These are phyloP conservation scores for Sisymbrium irio DNA, from an alignment of 345 rosid species.

Conservation along the genomic window DNA sequence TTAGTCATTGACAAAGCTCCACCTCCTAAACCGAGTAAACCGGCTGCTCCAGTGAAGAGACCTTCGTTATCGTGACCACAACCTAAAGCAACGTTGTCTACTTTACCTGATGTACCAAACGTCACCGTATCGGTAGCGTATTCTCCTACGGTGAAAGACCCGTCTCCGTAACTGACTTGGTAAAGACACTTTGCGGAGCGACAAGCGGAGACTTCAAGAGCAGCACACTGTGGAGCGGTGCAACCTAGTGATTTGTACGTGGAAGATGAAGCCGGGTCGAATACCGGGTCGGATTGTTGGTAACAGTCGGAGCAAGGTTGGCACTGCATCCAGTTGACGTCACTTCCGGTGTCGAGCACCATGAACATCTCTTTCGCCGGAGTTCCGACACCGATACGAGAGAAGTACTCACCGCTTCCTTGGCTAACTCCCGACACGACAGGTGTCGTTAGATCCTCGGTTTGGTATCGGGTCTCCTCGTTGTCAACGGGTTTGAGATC, in stretches of 20 bases:
- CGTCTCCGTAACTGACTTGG: constrained; percentile 90
- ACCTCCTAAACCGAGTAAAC: constrained; percentile 89
- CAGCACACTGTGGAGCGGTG: constrained; percentile 48
- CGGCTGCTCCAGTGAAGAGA: constrained; percentile 75
- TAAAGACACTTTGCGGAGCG: constrained; percentile 54
- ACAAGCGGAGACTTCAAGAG: constrained; percentile 58
- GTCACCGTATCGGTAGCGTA: constrained; percentile 72
- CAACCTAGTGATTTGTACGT: constrained; percentile 56
- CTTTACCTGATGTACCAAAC: constrained; percentile 51
- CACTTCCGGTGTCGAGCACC: constrained; percentile 88
- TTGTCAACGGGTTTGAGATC: constrained; percentile 50
- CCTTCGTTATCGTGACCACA: constrained; percentile 94
- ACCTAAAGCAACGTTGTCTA: constrained; percentile 55
- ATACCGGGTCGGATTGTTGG: constrained; percentile 80
- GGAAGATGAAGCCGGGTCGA: constrained; percentile 64
- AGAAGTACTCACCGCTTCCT: constrained; percentile 96
- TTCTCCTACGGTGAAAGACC: constrained; percentile 78
- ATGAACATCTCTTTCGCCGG: constrained; percentile 62
- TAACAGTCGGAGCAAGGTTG: constrained; percentile 77
- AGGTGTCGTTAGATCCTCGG: constrained; percentile 62
- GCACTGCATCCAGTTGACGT: constrained; percentile 88
- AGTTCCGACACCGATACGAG: constrained; percentile 70
- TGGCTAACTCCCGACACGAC: constrained; percentile 68
- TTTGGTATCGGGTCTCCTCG: constrained; percentile 34
- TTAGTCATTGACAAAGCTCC: constrained; percentile 72